These are phyloP conservation scores for Candida gorgasii DNA, from an alignment of 805 yeast species.

Conservation along the genomic window DNA sequence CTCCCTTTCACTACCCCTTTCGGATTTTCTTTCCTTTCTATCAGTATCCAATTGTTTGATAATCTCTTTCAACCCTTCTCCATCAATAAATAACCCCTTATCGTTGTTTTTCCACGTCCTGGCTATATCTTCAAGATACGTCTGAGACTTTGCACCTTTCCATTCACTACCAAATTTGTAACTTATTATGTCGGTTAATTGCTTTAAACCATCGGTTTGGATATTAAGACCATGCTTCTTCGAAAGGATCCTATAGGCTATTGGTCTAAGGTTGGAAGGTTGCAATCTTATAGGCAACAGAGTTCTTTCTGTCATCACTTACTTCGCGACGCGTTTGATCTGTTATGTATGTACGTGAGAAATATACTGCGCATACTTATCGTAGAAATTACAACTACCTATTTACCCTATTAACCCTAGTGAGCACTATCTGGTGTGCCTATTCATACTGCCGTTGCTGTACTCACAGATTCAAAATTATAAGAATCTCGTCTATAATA, in stretches of 20 bases:
- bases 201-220: slow-evolving; percentile 78
- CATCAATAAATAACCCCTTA: slow-evolving; percentile 82
- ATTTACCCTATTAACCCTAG: no score
- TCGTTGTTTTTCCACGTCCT: slow-evolving; percentile 86
- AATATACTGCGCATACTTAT: no score
- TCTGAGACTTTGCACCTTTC: slow-evolving; percentile 66
- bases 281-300: slow-evolving; percentile 72
- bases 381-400: no score
- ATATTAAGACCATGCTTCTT: slow-evolving; percentile 91
- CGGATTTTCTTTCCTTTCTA: slow-evolving; percentile 19
- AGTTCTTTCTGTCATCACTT: slow-evolving; percentile 12
- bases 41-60: slow-evolving; percentile 51
- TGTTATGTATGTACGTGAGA: not conserved
- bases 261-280: slow-evolving; percentile 82
- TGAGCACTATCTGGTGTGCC: no score
- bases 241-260: slow-evolving; percentile 86
- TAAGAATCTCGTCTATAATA: slow-evolving; percentile 17
- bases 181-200: slow-evolving; percentile 76
- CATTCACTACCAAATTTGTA: slow-evolving; percentile 80
- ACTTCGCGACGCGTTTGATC: not conserved
- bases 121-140: slow-evolving; percentile 75
- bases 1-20: slow-evolving; percentile 16
- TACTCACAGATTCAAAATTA: slow-evolving; percentile 10
- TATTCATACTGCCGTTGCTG: no score
- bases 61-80: slow-evolving; percentile 63